Evolutionary conservation across 495 filamentous ascomycete genomes (phyloP).

Genomic region (Aspergillus indologenus): DNA sequence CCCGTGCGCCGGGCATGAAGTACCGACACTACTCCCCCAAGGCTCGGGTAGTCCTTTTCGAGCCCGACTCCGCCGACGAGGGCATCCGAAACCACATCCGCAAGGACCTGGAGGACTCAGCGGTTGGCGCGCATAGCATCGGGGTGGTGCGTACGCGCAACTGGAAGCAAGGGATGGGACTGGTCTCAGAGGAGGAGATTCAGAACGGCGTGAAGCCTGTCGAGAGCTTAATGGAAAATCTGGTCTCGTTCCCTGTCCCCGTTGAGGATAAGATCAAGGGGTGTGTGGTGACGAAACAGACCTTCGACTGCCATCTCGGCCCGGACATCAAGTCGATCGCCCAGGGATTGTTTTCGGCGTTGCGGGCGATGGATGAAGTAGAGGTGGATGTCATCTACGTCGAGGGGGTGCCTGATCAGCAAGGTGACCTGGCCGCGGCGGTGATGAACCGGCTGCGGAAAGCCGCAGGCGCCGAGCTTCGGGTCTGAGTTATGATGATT

Average conservation of each 20-base stretch:
- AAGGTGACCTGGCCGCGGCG: constrained; percentile 81
- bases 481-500: constrained; percentile 26
- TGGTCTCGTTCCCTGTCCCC: constrained; percentile 33
- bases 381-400: constrained; percentile 85
- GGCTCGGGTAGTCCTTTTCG: constrained; percentile 81
- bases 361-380: constrained; percentile 78
- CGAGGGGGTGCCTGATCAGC: constrained; percentile 75
- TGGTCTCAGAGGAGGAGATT: constrained; percentile 28
- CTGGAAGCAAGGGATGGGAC: constrained; percentile 39
- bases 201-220: constrained; percentile 25
- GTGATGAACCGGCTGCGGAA: constrained; percentile 96
- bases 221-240: constrained; percentile 25
- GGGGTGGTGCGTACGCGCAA: constrained; percentile 47
- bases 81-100: constrained; percentile 32
- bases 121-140: constrained; percentile 40
- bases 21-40: constrained; percentile 96
- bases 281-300: constrained; percentile 28
- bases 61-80: constrained; percentile 43
- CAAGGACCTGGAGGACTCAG: constrained; percentile 36
- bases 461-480: constrained; percentile 60
- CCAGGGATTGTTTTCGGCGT: constrained; percentile 77
- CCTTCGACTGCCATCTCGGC: constrained; percentile 61
- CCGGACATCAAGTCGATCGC: constrained; percentile 68
- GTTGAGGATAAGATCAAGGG: constrained; percentile 27
- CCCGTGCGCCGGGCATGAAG: constrained; percentile 95